Conservation (phyloP, 2,329 filamentous ascomycete genomes). For the Phyllosticta capitalensis region DNA sequence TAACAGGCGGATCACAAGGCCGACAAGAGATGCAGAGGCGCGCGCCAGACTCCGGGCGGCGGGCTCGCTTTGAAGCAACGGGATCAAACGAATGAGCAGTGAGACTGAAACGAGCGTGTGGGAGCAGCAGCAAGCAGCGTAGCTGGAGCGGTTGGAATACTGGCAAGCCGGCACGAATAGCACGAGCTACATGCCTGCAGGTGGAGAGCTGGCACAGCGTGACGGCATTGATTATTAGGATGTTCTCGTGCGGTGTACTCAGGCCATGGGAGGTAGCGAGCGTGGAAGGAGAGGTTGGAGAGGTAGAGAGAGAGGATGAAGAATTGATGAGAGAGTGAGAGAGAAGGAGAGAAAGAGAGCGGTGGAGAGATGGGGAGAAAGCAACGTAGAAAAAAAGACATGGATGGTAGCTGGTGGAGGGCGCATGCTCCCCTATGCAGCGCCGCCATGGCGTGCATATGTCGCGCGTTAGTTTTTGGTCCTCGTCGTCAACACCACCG, state of each 20-base stretch:
- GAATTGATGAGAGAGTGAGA: neutral
- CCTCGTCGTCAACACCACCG: constrained; percentile 8
- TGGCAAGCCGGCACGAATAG: constrained; percentile 1
- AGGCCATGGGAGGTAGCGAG: neutral
- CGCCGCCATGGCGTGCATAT: constrained; percentile 10
- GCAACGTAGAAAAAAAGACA: constrained; percentile 9
- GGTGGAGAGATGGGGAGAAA: neutral
- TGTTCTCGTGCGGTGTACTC: neutral
- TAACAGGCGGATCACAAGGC: constrained; percentile 24
- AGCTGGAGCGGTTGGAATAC: constrained; percentile 2
- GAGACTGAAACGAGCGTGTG: constrained; percentile 21
- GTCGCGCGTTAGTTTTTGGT: neutral
- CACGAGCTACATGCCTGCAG: constrained; percentile 11
- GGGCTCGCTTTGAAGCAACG: constrained; percentile 15
- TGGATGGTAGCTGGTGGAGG: constrained; percentile 8
- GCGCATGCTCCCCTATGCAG: constrained; percentile 2
- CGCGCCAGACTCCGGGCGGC: constrained; percentile 8
- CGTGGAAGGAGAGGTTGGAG: constrained; percentile 5
- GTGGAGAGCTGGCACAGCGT: neutral
- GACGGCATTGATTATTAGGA: neutral
- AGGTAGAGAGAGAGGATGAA: neutral
- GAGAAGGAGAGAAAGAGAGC: constrained; percentile 4
- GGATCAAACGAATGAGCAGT: constrained; percentile 22
- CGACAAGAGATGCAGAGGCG: constrained; percentile 14
- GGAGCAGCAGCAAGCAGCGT: constrained; percentile 6